Evolutionary conservation across 2,329 filamentous ascomycete species (phyloP).

Genomic region (Chrysoporthe puriensis): DNA sequence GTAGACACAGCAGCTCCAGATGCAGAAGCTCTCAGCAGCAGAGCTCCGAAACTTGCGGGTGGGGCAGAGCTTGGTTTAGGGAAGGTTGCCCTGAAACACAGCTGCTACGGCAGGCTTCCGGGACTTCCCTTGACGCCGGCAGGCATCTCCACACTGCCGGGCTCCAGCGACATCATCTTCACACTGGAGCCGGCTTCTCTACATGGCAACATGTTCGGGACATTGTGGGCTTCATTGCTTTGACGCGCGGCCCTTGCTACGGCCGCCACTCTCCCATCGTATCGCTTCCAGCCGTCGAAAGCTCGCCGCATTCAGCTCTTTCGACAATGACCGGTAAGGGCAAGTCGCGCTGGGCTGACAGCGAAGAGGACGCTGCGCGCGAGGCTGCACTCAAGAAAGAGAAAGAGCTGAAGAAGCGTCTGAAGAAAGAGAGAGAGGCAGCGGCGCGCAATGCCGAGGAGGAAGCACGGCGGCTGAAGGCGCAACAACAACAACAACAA

Average conservation of each 20-base stretch:
- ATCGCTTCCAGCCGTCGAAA: background rate
- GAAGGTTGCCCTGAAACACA: background rate
- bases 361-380: slow-evolving; percentile 77
- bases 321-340: slow-evolving; percentile 60
- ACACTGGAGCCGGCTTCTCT: background rate
- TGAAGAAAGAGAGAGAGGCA: slow-evolving; percentile 72
- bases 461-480: slow-evolving; percentile 13
- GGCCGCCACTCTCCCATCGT: background rate
- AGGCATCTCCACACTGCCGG: slow-evolving; percentile 19
- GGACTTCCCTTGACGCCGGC: slow-evolving; percentile 9
- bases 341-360: slow-evolving; percentile 86
- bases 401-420: slow-evolving; percentile 86
- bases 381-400: slow-evolving; percentile 75
- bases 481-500: background rate
- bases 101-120: background rate
- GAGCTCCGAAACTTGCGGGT: background rate
- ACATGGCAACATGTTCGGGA: background rate
- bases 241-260: background rate
- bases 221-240: background rate
- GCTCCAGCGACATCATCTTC: slow-evolving; percentile 10
- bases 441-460: slow-evolving; percentile 67
- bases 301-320: background rate
- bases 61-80: too few relatives aligned
- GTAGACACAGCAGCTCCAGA: background rate
- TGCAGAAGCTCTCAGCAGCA: background rate